Evolutionary conservation across 192 early-diverging fungal species (phyloP).

Genomic region (Coemansia sp.): DNA sequence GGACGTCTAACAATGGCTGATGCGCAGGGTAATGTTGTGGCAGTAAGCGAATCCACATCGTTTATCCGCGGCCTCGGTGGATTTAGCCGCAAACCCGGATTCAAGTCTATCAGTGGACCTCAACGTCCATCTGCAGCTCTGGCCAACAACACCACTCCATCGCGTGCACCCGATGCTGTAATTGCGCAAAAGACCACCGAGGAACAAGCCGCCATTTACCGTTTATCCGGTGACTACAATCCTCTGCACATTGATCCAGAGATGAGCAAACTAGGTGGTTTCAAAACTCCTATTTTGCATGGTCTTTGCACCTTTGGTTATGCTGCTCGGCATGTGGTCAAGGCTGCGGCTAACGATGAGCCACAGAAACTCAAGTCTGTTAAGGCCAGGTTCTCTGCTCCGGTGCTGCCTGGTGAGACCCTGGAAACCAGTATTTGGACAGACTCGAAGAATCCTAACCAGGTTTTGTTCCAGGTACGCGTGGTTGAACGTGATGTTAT

Average conservation of each 20-base stretch:
- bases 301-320: slow-evolving; percentile 93
- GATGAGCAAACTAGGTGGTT: slow-evolving; percentile 92
- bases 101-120: slow-evolving; percentile 28
- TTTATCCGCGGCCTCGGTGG: slow-evolving; percentile 93
- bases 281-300: slow-evolving; percentile 95
- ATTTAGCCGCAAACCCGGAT: slow-evolving; percentile 79
- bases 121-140: slow-evolving; percentile 71
- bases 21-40: slow-evolving; percentile 69
- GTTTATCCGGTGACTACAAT: slow-evolving; percentile 93
- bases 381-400: slow-evolving; percentile 87
- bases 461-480: slow-evolving; percentile 91
- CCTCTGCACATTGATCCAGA: slow-evolving; percentile 97
- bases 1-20: slow-evolving; percentile 83
- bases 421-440: slow-evolving; percentile 96
- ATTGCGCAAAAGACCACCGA: slow-evolving; percentile 83
- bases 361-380: slow-evolving; percentile 71
- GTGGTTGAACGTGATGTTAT: slow-evolving; percentile 91
- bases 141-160: slow-evolving; percentile 76
- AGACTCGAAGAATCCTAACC: slow-evolving; percentile 68
- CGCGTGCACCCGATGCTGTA: slow-evolving; percentile 81
- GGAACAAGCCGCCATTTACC: slow-evolving; percentile 95
- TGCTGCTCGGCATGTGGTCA: slow-evolving; percentile 86
- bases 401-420: slow-evolving; percentile 96
- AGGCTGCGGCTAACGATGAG: slow-evolving; percentile 71
- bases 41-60: slow-evolving; percentile 85